Conservation (phyloP, 2,329 filamentous ascomycete genomes). For the Cladosporium colombiae region DNA sequence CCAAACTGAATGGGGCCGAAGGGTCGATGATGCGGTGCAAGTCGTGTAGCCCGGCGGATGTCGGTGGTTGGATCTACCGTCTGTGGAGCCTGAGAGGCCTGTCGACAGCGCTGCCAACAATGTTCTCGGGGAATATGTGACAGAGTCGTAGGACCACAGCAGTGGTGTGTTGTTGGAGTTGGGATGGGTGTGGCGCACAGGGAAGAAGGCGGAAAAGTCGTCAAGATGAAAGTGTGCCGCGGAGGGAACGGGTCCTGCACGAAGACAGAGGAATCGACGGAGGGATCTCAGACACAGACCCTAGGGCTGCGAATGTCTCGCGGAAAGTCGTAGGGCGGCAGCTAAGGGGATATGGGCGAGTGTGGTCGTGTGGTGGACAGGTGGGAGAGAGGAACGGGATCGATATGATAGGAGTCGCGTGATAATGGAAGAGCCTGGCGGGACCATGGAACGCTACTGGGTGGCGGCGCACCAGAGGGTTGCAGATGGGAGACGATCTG, state of each 20-base stretch:
- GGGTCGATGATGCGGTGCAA: slow-evolving; percentile 20
- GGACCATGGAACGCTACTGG: slow-evolving; percentile 4
- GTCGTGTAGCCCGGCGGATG: neutral
- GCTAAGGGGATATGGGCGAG: neutral
- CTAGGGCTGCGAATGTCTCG: slow-evolving; percentile 7
- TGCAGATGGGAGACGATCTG: slow-evolving; percentile 17
- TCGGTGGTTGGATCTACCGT: neutral
- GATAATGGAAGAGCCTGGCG: slow-evolving; percentile 13
- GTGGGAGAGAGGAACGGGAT: slow-evolving; percentile 10
- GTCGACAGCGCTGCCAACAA: neutral
- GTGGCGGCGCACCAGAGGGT: slow-evolving; percentile 18
- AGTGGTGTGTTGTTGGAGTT: neutral
- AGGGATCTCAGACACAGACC: slow-evolving; percentile 18
- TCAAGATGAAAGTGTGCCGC: neutral
- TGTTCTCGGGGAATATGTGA: neutral
- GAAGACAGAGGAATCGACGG: neutral
- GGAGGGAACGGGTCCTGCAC: neutral
- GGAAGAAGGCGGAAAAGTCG: slow-evolving; percentile 4
- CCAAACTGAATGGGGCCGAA: slow-evolving; percentile 11
- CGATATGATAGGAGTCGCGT: slow-evolving; percentile 21
- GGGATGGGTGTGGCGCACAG: slow-evolving; percentile 1
- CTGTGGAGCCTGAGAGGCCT: neutral
- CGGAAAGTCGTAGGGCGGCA: slow-evolving; percentile 5
- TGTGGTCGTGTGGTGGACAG: neutral
- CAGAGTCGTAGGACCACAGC: neutral